These are phyloP conservation scores for Penicillium fuscoglaucum DNA, from an alignment of 2,329 filamentous ascomycete species.

Conservation along the genomic window DNA sequence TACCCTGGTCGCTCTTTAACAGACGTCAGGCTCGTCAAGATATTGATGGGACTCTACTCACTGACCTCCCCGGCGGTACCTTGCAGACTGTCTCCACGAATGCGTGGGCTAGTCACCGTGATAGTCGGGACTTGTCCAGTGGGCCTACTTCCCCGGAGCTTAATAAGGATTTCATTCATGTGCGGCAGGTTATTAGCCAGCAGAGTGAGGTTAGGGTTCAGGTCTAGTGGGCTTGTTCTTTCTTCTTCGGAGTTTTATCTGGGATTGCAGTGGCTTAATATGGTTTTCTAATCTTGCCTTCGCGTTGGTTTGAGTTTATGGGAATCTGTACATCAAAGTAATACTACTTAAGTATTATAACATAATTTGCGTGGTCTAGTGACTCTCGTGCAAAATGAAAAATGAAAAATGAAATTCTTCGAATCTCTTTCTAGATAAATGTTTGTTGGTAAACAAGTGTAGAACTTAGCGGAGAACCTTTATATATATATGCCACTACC, in stretches of 20 bases:
- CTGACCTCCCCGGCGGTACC: slow-evolving; percentile 18
- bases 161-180: slow-evolving; percentile 29
- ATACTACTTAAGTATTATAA: not conserved
- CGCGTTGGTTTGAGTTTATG: not conserved
- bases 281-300: not conserved
- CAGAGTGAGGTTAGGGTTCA: slow-evolving; percentile 32
- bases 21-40: slow-evolving; percentile 11
- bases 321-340: not conserved
- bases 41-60: slow-evolving; percentile 14
- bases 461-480: too few species aligned
- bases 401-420: not conserved
- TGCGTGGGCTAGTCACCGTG: slow-evolving; percentile 35
- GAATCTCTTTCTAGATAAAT: not conserved
- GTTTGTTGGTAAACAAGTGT: not conserved
- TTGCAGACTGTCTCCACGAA: slow-evolving; percentile 32
- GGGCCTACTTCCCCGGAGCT: slow-evolving; percentile 6
- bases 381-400: not conserved
- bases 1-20: slow-evolving; percentile 15
- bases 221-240: not conserved
- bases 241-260: not conserved
- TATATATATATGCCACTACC: not conserved
- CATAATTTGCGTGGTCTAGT: not conserved
- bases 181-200: slow-evolving; percentile 38
- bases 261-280: not conserved
- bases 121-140: slow-evolving; percentile 24